Evolutionary conservation across 164 flowering plant species (phyloP), one percentile per base, ranked within the genome.

Genomic region (Liquidambar formosana): DNA sequence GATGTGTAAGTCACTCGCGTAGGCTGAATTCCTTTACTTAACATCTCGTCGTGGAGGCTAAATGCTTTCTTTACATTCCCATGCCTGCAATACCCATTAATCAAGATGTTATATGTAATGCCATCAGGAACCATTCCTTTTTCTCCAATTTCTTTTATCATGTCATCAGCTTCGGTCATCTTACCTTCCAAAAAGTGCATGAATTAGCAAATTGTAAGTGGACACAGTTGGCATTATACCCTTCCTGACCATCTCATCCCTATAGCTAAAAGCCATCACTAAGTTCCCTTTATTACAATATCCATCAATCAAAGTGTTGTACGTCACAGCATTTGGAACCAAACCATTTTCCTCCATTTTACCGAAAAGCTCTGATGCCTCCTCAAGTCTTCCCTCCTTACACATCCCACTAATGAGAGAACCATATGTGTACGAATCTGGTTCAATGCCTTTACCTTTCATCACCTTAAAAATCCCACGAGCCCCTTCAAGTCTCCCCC

Each of bases 21-120:
- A 10, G 96, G 94, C 61, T 67, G 71, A 69, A 93, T 80, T 57
- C 88, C 81, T 72, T 80, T 82, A 21, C 54, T 67, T 56, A 84
- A 49, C 98, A 93, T 91, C 63, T 87, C 94, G 70, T 79, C 81
- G 60, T 75, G 72, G 52, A 93, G 87, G 5, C 69, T 71, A 71
- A 94, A 86, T 18, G 98, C 93, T 72, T 83, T 88, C 76, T 72
- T 77, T 1, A 73, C 86, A 71, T 87, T 73, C 43, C 86, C 87
- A 68, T 84, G 81, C 72, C 79, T 83, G 75, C 92, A 86, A 66
- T 86, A 85, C 53, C 97, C 91, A 75, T 88, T 90, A 46, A 94
- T 89, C 81, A 91, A 70, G 60, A 86, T 90, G 81, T 91, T 91
- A 72, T 87, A 94, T 6, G 97, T 94, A 23, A 94, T 71, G 16